Conservation (phyloP, 208 protist genomes). For the Leishmania gerbilli region DNA sequence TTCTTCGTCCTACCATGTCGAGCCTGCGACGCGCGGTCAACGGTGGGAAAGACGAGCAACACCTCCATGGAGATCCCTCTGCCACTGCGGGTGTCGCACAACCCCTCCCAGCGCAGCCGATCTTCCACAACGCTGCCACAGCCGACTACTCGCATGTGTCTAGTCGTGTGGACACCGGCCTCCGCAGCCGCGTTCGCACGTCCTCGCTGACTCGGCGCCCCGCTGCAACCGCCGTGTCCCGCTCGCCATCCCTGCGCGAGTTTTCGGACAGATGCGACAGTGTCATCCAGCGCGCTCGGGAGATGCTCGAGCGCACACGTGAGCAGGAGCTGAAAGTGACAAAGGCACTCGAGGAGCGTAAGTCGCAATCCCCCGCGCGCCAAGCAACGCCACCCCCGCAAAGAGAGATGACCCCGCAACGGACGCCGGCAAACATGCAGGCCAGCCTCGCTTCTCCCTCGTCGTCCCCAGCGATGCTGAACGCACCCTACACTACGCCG, state of each 20-base stretch:
- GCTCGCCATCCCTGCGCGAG: constrained; percentile 23
- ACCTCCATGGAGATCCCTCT: constrained; percentile 2
- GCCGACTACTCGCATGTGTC: constrained; percentile 26
- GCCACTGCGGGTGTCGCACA: constrained; percentile 1
- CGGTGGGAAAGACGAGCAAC: constrained; percentile 10
- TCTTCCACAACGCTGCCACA: neutral
- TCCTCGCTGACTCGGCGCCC: constrained; percentile 12
- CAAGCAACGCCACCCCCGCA: constrained; percentile 6
- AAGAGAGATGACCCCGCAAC: neutral
- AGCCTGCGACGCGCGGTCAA: constrained; percentile 39
- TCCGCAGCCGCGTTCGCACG: constrained; percentile 25
- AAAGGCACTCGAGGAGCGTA: constrained; percentile 40
- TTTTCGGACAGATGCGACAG: constrained; percentile 45
- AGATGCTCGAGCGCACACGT: constrained; percentile 45
- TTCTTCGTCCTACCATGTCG: constrained; percentile 41
- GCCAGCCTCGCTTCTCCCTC: neutral
- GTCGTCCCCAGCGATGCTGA: constrained; percentile 1
- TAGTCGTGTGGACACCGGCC: constrained; percentile 30
- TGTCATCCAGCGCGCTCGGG: constrained; percentile 51
- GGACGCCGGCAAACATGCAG: neutral
- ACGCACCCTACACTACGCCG: constrained; percentile 5
- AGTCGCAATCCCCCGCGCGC: constrained; percentile 36
- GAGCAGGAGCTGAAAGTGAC: constrained; percentile 36
- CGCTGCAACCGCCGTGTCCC: neutral
- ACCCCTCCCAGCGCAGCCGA: neutral